A percentile compares a stretch with the other conserved stretches of the same genome.
phyloP scores from a whole-genome alignment of 805 yeast genomes.

The Pichia occidentalis region DNA sequence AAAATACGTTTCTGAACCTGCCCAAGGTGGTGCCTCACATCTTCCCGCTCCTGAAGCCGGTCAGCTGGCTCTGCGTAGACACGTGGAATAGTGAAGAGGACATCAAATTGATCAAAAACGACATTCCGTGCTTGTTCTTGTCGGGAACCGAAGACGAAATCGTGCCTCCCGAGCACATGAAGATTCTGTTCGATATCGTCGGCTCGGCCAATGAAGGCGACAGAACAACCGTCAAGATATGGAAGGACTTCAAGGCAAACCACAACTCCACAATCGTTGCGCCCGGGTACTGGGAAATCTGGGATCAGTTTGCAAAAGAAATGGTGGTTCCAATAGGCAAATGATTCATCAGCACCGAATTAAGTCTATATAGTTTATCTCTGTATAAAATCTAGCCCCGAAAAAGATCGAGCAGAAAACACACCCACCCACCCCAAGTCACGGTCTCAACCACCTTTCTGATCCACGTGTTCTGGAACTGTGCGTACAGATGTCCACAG shows the following conservation, averaged over 20 bases:
- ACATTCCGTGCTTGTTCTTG: constrained; percentile 62
- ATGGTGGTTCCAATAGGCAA: constrained; percentile 33
- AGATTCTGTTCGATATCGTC: constrained; percentile 34
- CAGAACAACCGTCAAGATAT: constrained; percentile 43
- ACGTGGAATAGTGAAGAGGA: constrained; percentile 72
- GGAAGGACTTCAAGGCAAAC: constrained; percentile 50
- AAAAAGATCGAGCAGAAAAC: constrained; percentile 36
- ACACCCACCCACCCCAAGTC: constrained; percentile 42
- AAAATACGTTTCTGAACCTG: constrained; percentile 78
- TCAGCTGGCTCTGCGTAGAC: constrained; percentile 57
- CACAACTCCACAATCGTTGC: constrained; percentile 83
- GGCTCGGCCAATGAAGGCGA: constrained; percentile 32
- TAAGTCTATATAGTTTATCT: constrained; percentile 33
- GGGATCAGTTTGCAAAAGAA: constrained; percentile 47
- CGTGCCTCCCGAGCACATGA: constrained; percentile 86
- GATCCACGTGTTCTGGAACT: constrained; percentile 17
- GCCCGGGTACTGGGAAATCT: constrained; percentile 69
- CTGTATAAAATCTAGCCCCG: too few species aligned
- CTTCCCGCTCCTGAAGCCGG: constrained; percentile 56
- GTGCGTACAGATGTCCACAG: constrained; percentile 47
- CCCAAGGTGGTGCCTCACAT: constrained; percentile 67
- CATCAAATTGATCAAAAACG: constrained; percentile 42
- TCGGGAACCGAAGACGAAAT: constrained; percentile 79
- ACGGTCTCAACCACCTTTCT: constrained; percentile 31
- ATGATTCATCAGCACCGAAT: constrained; percentile 1